A percentile compares a stretch with the other conserved stretches of the same genome.
These are phyloP conservation scores for Amoebophrya sp. DNA, from an alignment of 169 alveolate species.

Conservation along the genomic window DNA sequence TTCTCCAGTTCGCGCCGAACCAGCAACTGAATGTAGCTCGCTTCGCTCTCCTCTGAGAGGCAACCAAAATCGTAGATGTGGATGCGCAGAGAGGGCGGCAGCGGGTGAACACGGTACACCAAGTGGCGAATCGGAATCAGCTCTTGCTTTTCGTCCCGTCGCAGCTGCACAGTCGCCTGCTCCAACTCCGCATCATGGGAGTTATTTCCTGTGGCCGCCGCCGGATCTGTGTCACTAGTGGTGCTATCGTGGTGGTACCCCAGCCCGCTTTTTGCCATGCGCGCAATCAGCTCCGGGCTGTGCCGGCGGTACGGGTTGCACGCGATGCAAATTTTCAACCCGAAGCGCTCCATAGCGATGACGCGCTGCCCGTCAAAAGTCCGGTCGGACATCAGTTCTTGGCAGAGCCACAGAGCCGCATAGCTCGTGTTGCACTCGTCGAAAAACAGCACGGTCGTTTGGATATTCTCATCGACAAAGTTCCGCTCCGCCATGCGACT, in stretches of 20 bases:
- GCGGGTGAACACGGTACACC: conserved; percentile 3
- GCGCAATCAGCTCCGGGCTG: not conserved
- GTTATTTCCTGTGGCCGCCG: not conserved
- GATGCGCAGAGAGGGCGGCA: not conserved
- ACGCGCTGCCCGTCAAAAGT: not conserved
- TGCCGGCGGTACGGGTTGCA: conserved; percentile 17
- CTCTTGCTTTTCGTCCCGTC: too few species aligned
- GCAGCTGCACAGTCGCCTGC: too few species aligned
- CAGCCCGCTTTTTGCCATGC: conserved; percentile 15
- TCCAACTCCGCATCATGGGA: too few species aligned
- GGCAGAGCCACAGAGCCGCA: conserved; percentile 14
- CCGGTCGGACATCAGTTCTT: conserved; percentile 7
- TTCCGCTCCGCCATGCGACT: not conserved
- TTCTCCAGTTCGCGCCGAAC: not conserved
- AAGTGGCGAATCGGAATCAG: conserved; percentile 1
- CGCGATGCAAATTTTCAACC: not conserved
- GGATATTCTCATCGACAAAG: not conserved
- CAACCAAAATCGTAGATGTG: not conserved
- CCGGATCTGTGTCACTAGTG: not conserved
- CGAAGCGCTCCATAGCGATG: not conserved
- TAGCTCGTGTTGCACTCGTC: conserved; percentile 27
- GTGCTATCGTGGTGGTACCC: not conserved
- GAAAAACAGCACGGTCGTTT: not conserved
- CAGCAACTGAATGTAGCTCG: not conserved
- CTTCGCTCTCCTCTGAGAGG: not conserved